Evolutionary conservation across 2,329 filamentous ascomycete species (phyloP).

Genomic region (Tolypocladium paradoxum): DNA sequence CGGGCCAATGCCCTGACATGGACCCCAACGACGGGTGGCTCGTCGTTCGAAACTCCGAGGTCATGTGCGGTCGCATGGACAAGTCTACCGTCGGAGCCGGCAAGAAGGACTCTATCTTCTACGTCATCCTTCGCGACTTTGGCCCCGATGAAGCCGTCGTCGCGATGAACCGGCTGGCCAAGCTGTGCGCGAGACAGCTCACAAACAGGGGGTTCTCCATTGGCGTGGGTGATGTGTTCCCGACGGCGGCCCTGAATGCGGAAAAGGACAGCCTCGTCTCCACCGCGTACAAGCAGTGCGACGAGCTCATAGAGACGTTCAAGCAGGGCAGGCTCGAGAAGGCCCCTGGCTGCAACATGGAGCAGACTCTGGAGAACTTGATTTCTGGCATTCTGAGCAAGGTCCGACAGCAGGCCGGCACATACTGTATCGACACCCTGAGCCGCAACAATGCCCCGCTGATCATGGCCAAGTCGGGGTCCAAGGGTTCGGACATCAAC

Average conservation of each 20-base stretch:
- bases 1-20: slow-evolving; percentile 53
- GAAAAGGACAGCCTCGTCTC: slow-evolving; percentile 69
- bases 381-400: slow-evolving; percentile 87
- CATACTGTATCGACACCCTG: slow-evolving; percentile 79
- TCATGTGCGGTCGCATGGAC: slow-evolving; percentile 97
- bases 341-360: slow-evolving; percentile 79
- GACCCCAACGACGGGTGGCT: slow-evolving; percentile 84
- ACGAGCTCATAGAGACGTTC: slow-evolving; percentile 72
- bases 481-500: slow-evolving; percentile 95
- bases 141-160: slow-evolving; percentile 79
- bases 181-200: slow-evolving; percentile 78
- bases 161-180: slow-evolving; percentile 90
- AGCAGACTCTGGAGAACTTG: slow-evolving; percentile 81
- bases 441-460: slow-evolving; percentile 87
- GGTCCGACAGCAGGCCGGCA: slow-evolving; percentile 83
- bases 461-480: slow-evolving; percentile 95
- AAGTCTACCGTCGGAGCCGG: slow-evolving; percentile 94
- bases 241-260: slow-evolving; percentile 56
- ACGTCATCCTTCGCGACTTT: slow-evolving; percentile 90
- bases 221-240: slow-evolving; percentile 89
- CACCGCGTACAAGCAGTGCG: slow-evolving; percentile 68
- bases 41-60: slow-evolving; percentile 88
- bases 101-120: slow-evolving; percentile 97
- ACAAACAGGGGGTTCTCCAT: slow-evolving; percentile 93
- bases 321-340: slow-evolving; percentile 74